Evolutionary conservation across 306 rosid genomes (phyloP).

Genomic region (Gleditsia sinensis): DNA sequence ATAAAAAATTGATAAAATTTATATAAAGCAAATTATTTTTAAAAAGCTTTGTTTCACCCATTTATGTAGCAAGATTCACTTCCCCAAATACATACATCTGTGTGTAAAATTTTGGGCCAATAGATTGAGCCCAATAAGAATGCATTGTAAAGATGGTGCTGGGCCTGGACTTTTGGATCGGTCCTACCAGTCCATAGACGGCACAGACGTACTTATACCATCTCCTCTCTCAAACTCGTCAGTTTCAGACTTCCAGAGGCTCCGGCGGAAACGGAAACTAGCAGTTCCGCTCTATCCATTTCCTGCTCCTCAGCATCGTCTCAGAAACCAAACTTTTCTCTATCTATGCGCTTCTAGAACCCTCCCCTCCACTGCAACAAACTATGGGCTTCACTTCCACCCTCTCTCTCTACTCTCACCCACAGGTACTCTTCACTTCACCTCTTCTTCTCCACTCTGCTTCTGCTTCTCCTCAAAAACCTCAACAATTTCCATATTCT

Average conservation of each 20-base stretch:
- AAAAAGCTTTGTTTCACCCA: no score
- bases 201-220: background rate
- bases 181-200: background rate
- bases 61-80: no score
- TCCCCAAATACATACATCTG: no score
- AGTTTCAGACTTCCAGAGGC: background rate
- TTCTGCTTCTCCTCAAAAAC: background rate
- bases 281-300: background rate
- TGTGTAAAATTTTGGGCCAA: background rate
- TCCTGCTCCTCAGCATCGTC: background rate
- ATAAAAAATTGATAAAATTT: no score
- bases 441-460: background rate
- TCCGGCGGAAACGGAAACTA: background rate
- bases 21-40: no score
- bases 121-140: no score
- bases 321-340: background rate
- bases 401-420: constrained; percentile 59
- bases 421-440: constrained; percentile 41
- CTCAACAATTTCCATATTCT: constrained; percentile 34
- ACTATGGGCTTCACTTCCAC: constrained; percentile 69
- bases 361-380: background rate
- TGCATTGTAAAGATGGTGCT: background rate
- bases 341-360: constrained; percentile 13
- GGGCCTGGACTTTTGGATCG: background rate
- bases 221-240: background rate